These are phyloP conservation scores for Capsella bursapastoris DNA, from an alignment of 345 rosid genomes.

Conservation along the genomic window DNA sequence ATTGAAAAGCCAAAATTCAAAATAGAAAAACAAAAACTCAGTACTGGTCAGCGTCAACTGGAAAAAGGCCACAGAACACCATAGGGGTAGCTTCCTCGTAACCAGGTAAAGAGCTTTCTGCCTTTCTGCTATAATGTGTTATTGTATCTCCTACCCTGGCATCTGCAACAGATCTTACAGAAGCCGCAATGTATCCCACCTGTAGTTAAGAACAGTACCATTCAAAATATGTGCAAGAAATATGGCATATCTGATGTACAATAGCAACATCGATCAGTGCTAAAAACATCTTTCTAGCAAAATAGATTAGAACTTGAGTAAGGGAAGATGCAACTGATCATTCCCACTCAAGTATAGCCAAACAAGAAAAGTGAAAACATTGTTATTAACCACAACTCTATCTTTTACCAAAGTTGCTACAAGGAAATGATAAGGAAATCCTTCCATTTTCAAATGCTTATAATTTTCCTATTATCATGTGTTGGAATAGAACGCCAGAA, in stretches of 20 bases:
- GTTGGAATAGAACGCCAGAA: constrained; percentile 8
- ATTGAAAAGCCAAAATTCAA: constrained; percentile 20
- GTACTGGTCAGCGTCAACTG: constrained; percentile 99
- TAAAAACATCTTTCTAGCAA: constrained; percentile 22
- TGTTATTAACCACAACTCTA: constrained; percentile 11
- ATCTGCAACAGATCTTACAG: constrained; percentile 95
- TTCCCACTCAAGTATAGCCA: constrained; percentile 6
- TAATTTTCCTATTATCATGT: constrained; percentile 15
- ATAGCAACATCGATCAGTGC: constrained; percentile 17
- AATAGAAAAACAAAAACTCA: constrained; percentile 32
- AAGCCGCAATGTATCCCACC: constrained; percentile 98
- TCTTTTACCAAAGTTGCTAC: constrained; percentile 20
- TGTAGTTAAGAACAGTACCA: constrained; percentile 42
- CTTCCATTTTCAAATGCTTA: not conserved
- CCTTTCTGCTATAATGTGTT: constrained; percentile 69
- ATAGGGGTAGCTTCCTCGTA: constrained; percentile 97
- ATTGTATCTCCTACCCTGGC: constrained; percentile 98
- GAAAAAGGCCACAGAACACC: constrained; percentile 99
- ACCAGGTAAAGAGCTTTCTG: constrained; percentile 84
- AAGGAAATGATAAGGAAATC: constrained; percentile 6
- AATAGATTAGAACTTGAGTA: not conserved
- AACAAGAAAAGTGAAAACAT: constrained; percentile 20
- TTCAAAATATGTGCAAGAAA: constrained; percentile 27
- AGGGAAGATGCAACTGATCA: constrained; percentile 15
- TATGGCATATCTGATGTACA: constrained; percentile 15